Conservation (phyloP, 306 rosid species). For the Oxytropis ochrocephala region DNA sequence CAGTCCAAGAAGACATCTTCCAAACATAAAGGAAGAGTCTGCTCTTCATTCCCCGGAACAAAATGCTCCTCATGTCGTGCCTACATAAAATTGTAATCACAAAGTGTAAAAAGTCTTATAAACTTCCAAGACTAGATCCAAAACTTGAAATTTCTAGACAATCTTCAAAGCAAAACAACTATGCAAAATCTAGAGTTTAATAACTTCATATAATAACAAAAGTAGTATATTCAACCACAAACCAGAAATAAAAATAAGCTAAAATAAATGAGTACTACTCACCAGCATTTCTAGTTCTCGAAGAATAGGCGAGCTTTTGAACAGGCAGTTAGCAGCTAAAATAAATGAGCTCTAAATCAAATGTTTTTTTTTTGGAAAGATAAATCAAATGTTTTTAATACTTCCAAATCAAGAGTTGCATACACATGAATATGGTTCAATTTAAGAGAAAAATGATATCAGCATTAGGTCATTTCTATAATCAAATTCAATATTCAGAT, state of each 20-base stretch:
- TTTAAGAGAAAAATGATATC: no score
- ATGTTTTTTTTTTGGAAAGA: no score
- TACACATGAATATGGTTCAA: no score
- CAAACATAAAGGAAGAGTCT: neutral
- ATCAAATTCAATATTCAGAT: no score
- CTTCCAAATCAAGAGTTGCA: no score
- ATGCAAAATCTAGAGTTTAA: neutral
- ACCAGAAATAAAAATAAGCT: no score
- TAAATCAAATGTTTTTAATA: no score
- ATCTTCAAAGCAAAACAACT: neutral
- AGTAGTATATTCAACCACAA: neutral
- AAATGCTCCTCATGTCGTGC: constrained; percentile 17
- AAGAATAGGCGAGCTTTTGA: constrained; percentile 49
- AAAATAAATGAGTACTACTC: constrained; percentile 33
- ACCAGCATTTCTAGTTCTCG: constrained; percentile 47
- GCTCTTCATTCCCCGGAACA: no score
- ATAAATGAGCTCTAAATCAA: no score
- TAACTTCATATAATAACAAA: neutral
- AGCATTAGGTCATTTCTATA: no score
- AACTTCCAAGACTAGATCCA: neutral
- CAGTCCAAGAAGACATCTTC: no score
- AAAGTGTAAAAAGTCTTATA: neutral
- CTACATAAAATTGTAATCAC: constrained; percentile 20
- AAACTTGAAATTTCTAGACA: neutral
- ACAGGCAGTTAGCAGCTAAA: constrained; percentile 39